Conservation (phyloP, 1,284 basidiomycete genomes). For the Exobasidium cylindrosporum region DNA sequence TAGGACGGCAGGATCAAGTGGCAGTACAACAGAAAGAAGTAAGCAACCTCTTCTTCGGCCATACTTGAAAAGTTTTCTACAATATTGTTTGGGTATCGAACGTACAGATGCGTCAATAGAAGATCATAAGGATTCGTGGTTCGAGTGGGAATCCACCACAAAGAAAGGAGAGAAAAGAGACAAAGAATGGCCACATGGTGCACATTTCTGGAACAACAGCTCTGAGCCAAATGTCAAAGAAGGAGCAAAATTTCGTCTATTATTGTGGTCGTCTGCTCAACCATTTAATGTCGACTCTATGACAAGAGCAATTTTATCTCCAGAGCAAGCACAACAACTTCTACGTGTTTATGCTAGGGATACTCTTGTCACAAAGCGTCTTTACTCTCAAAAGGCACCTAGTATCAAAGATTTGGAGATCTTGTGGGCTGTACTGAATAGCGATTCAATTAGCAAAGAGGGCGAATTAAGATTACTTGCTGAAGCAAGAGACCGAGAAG, state of each 20-base stretch:
- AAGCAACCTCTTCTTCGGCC: slow-evolving; percentile 58
- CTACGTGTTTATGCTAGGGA: slow-evolving; percentile 74
- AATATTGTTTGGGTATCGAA: slow-evolving; percentile 58
- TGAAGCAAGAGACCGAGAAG: slow-evolving; percentile 21
- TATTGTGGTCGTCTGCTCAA: slow-evolving; percentile 84
- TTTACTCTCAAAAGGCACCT: slow-evolving; percentile 21
- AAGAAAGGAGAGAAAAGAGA: neutral
- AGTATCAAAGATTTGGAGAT: slow-evolving; percentile 70
- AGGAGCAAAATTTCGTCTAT: slow-evolving; percentile 69
- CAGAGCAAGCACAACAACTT: slow-evolving; percentile 58
- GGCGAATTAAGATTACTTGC: slow-evolving; percentile 22
- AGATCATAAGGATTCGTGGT: slow-evolving; percentile 9
- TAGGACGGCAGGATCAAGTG: slow-evolving; percentile 58
- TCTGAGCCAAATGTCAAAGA: neutral
- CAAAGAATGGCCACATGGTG: neutral
- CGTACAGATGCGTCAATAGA: neutral
- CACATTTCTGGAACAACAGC: slow-evolving; percentile 6
- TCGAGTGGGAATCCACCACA: neutral
- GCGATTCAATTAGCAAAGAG: slow-evolving; percentile 2
- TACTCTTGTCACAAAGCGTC: slow-evolving; percentile 61
- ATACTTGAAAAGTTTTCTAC: slow-evolving; percentile 66
- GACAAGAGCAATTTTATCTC: slow-evolving; percentile 38
- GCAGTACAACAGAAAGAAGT: slow-evolving; percentile 21
- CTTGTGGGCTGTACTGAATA: slow-evolving; percentile 65
- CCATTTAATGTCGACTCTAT: slow-evolving; percentile 69